Evolutionary conservation across 768 basidiomycete genomes (phyloP).

Genomic region (Termitomyces sp.): DNA sequence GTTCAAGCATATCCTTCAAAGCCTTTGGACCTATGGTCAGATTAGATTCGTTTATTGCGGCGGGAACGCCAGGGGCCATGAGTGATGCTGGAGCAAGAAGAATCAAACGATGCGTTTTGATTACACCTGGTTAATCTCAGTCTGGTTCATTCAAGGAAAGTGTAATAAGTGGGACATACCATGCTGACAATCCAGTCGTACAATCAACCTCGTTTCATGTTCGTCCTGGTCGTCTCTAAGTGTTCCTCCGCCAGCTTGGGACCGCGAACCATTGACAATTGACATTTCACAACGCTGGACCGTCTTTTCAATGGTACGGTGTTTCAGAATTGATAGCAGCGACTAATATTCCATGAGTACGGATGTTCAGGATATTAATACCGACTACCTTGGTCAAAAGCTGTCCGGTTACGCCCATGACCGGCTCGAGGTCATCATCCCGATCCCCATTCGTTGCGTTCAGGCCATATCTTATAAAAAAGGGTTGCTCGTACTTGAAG

Average conservation of each 20-base stretch:
- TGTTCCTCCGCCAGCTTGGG: constrained; percentile 23
- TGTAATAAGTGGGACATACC: constrained; percentile 32
- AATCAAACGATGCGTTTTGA: constrained; percentile 75
- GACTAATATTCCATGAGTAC: constrained; percentile 31
- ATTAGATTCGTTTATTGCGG: constrained; percentile 51
- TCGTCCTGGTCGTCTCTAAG: constrained; percentile 47
- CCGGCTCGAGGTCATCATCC: constrained; percentile 30
- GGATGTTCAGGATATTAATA: background rate
- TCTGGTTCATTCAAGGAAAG: background rate
- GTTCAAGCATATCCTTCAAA: constrained; percentile 74
- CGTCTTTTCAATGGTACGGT: constrained; percentile 67
- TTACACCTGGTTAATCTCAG: constrained; percentile 45
- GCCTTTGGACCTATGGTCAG: constrained; percentile 69
- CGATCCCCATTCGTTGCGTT: constrained; percentile 14
- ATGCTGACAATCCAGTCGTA: constrained; percentile 79
- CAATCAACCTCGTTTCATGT: constrained; percentile 64
- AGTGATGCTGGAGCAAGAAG: constrained; percentile 53
- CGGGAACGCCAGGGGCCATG: constrained; percentile 62
- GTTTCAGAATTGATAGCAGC: constrained; percentile 68
- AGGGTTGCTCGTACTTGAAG: constrained; percentile 60
- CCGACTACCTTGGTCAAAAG: constrained; percentile 56
- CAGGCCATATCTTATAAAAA: constrained; percentile 65
- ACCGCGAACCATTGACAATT: constrained; percentile 45
- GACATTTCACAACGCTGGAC: constrained; percentile 74
- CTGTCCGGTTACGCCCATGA: constrained; percentile 50